Conservation (phyloP, 2,329 filamentous ascomycete genomes). For the Colletotrichum trifolii region DNA sequence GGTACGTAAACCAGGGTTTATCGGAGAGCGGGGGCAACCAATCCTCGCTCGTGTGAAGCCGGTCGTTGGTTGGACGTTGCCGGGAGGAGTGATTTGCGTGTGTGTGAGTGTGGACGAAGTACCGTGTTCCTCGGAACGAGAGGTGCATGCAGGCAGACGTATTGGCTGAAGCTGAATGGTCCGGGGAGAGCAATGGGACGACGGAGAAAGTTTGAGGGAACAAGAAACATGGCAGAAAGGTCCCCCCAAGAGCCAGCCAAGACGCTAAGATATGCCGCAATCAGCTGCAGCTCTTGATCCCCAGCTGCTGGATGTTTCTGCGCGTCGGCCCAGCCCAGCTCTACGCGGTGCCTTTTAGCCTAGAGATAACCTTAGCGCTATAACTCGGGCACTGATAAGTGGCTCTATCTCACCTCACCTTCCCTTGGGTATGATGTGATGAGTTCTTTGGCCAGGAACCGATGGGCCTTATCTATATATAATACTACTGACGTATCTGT, state of each 20-base stretch:
- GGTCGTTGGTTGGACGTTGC: conserved; percentile 20
- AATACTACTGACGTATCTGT: conserved; percentile 32
- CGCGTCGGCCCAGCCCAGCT: background rate
- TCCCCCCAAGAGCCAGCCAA: conserved; percentile 20
- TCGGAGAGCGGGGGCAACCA: conserved; percentile 27
- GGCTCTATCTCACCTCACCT: conserved; percentile 28
- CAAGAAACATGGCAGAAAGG: background rate
- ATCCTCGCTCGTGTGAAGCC: conserved; percentile 36
- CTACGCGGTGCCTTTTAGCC: background rate
- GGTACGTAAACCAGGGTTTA: conserved; percentile 47
- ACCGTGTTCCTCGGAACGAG: conserved; percentile 2
- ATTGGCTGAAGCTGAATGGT: background rate
- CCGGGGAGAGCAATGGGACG: conserved; percentile 1
- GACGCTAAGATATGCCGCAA: conserved; percentile 31
- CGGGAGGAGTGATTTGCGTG: background rate
- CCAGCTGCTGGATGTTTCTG: conserved; percentile 9
- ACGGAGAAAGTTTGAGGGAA: conserved; percentile 13
- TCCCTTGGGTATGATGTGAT: conserved; percentile 27
- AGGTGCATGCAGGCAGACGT: background rate
- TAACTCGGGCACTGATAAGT: conserved; percentile 19
- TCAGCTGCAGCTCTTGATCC: conserved; percentile 7
- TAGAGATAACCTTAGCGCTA: conserved; percentile 27
- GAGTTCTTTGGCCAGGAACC: conserved; percentile 26
- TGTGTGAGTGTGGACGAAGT: conserved; percentile 9
- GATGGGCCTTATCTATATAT: conserved; percentile 32